Evolutionary conservation across 164 flowering plant species (phyloP).

Genomic region (Aristolochia californica): DNA sequence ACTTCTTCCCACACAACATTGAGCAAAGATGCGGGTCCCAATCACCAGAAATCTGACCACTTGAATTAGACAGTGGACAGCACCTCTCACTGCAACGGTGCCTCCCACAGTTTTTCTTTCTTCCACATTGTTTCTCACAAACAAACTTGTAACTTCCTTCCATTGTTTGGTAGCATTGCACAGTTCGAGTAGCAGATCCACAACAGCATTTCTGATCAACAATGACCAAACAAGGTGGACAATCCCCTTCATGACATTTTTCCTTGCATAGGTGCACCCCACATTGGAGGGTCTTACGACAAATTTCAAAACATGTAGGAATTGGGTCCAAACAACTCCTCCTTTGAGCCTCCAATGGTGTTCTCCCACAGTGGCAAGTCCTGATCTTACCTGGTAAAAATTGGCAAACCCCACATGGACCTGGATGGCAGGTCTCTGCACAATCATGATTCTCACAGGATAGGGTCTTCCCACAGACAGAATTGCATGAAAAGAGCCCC

Average conservation of each 20-base stretch:
- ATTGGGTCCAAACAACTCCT: constrained; percentile 76
- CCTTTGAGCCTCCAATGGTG: constrained; percentile 39
- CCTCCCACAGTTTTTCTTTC: constrained; percentile 92
- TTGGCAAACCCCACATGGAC: constrained; percentile 79
- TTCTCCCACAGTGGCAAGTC: constrained; percentile 83
- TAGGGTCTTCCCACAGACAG: constrained; percentile 55
- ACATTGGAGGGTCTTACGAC: constrained; percentile 67
- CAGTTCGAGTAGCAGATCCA: constrained; percentile 58
- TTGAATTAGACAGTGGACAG: constrained; percentile 60
- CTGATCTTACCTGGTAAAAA: constrained; percentile 47
- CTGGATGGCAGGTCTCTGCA: constrained; percentile 69
- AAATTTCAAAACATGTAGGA: constrained; percentile 55
- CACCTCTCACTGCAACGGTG: constrained; percentile 94
- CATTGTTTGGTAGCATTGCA: constrained; percentile 57
- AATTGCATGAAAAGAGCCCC: constrained; percentile 72
- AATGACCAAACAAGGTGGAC: constrained; percentile 51
- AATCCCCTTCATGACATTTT: constrained; percentile 65
- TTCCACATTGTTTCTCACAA: constrained; percentile 78
- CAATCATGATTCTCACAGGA: constrained; percentile 77
- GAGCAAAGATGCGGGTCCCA: constrained; percentile 91
- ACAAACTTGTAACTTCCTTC: constrained; percentile 31
- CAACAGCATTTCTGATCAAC: constrained; percentile 84
- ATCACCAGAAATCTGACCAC: constrained; percentile 19
- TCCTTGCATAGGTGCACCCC: constrained; percentile 54
- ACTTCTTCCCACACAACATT: constrained; percentile 85